Evolutionary conservation across 1,284 basidiomycete genomes (phyloP), one percentile per base, ranked within the genome.

Genomic region (Boletus sp.): DNA sequence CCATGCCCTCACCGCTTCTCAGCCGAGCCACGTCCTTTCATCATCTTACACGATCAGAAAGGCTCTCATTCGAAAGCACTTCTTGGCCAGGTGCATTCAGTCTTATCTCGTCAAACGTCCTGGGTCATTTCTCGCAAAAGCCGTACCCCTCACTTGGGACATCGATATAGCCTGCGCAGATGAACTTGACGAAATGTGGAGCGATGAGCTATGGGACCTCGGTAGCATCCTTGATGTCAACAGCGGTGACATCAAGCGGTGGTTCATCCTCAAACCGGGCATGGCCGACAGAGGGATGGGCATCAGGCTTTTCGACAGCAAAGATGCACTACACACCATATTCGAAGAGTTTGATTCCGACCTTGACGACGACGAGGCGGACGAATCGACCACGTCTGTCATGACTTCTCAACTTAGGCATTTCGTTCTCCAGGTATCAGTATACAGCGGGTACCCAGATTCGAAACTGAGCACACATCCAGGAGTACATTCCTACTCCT

Each of bases 201-300:
- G 81, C 40, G 95, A 99, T 65, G 96, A 99, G 52, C 75, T 99
- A 22, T 99, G 87, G 75, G 94, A 97, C 47, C 77, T 99, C 9
- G 80, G 77, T 3, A 70, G 79, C 46, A 71, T 76, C 23, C 74
- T 97, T 27, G 76, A 82, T 23, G 65, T 36, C 12, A 43, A 57
- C 19, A 23, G 64, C 12, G 20, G 17, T 6, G 38, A 66, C 32
- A 65, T 69, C 1, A 57, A 67, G 7, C 80, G 72, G 51, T 93
- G 94, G 93, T 97, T 84, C 77, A 94, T 97, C 49, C 69, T 99
- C 45, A 99, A 99, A 70, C 94, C 96, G 32, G 93, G 93, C 10
- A 96, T 99, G 88, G 88, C 94, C 1, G 95, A 99, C 72, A 80
- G 93, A 46, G 96, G 93, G 4, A 91, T 93, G 74, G 96, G 95